A percentile compares a stretch with the other conserved stretches of the same genome.
Conservation (phyloP, 768 basidiomycete genomes). For the Naganishia friedmannii region DNA sequence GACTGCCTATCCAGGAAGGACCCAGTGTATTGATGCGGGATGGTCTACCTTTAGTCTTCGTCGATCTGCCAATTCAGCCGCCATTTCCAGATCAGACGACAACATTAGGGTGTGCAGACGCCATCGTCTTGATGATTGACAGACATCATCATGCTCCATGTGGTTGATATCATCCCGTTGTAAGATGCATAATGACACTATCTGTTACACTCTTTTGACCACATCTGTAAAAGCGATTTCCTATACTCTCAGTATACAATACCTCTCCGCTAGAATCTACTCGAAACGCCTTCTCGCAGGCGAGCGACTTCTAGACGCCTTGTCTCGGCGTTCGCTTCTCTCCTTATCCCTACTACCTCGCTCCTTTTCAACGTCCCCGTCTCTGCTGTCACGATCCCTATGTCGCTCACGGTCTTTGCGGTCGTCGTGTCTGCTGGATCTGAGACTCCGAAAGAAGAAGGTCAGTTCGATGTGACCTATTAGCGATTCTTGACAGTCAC, state of each 20-base stretch:
- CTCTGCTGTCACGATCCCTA: constrained; percentile 21
- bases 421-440: constrained; percentile 25
- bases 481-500: constrained; percentile 57
- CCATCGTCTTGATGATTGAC: not conserved
- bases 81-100: too few relatives aligned
- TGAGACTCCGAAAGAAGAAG: not conserved
- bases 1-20: too few relatives aligned
- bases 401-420: constrained; percentile 29
- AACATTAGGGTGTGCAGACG: too few relatives aligned
- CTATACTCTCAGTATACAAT: not conserved
- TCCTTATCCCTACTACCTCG: constrained; percentile 17
- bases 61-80: too few relatives aligned
- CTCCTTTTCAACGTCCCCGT: constrained; percentile 16
- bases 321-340: constrained; percentile 18
- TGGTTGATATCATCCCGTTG: not conserved
- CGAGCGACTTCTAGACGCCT: constrained; percentile 25
- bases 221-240: not conserved
- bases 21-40: too few relatives aligned
- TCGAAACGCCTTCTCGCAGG: constrained; percentile 19
- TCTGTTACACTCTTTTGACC: not conserved
- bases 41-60: too few relatives aligned
- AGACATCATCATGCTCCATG: not conserved
- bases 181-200: not conserved
- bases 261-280: not conserved
- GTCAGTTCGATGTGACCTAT: not conserved